Percentiles rank a stretch among this genome's conserved stretches.
These are phyloP conservation scores for Aspergillus chevalieri DNA, from an alignment of 2,329 filamentous ascomycete species.

Conservation along the genomic window DNA sequence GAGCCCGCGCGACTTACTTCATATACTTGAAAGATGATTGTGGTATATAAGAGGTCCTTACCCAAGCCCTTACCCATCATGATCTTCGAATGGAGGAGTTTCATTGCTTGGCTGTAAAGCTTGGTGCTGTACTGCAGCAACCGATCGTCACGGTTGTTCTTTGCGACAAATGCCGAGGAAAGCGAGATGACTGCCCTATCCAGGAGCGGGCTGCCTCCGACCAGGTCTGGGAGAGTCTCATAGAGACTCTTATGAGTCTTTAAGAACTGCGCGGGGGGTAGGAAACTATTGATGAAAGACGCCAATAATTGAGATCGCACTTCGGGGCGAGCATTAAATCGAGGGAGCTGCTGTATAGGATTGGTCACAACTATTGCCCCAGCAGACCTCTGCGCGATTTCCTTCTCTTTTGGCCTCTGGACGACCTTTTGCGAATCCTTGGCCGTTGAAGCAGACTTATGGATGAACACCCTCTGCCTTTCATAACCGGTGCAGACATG, in stretches of 20 bases:
- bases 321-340: slow-evolving; percentile 9
- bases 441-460: slow-evolving; percentile 7
- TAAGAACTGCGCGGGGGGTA: slow-evolving; percentile 3
- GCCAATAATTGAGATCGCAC: slow-evolving; percentile 10
- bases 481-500: slow-evolving; percentile 17
- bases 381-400: background rate
- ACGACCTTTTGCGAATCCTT: slow-evolving; percentile 3
- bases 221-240: slow-evolving; percentile 10
- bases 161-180: slow-evolving; percentile 12
- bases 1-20: slow-evolving; percentile 7
- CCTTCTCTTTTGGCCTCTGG: slow-evolving; percentile 1
- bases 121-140: slow-evolving; percentile 13
- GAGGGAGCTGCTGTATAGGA: slow-evolving; percentile 4
- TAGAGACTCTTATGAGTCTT: slow-evolving; percentile 4
- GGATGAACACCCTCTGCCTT: slow-evolving; percentile 11
- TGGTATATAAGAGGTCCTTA: slow-evolving; percentile 15
- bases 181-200: slow-evolving; percentile 12
- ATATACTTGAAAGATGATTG: slow-evolving; percentile 16
- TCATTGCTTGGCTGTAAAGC: slow-evolving; percentile 14
- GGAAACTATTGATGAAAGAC: slow-evolving; percentile 9
- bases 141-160: slow-evolving; percentile 10
- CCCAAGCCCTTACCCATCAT: slow-evolving; percentile 7
- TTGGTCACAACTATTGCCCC: background rate
- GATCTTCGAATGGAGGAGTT: slow-evolving; percentile 10
- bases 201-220: slow-evolving; percentile 8